Conservation (phyloP, 2,329 filamentous ascomycete species). For the Xylariaceae sp. region DNA sequence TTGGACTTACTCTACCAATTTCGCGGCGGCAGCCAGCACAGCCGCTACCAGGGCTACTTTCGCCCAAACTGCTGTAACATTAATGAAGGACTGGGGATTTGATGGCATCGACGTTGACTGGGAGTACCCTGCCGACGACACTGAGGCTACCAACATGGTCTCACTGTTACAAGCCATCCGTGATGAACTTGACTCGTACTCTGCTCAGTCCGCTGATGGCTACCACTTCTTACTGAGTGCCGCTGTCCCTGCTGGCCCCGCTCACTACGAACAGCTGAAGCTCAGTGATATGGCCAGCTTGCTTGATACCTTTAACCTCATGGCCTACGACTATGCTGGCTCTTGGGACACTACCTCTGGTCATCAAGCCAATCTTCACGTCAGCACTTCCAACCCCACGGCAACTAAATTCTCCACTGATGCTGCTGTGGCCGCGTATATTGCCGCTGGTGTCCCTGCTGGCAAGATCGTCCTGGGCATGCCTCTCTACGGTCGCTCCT, state of each 20-base stretch:
- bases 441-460: conserved; percentile 55
- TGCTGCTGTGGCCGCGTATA: conserved; percentile 61
- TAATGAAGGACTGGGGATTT: conserved; percentile 70
- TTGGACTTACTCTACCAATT: conserved; percentile 78
- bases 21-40: conserved; percentile 63
- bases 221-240: conserved; percentile 53
- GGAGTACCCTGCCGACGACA: conserved; percentile 35
- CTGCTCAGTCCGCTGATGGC: conserved; percentile 33
- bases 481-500: conserved; percentile 75
- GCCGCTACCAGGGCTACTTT: conserved; percentile 60
- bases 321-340: conserved; percentile 72
- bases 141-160: conserved; percentile 40
- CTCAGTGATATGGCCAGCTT: conserved; percentile 41
- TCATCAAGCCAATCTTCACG: conserved; percentile 69
- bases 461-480: conserved; percentile 72
- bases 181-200: conserved; percentile 44
- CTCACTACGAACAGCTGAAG: conserved; percentile 43
- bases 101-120: conserved; percentile 38
- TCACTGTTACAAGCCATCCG: conserved; percentile 41
- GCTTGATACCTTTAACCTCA: conserved; percentile 57
- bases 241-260: conserved; percentile 44
- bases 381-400: conserved; percentile 45
- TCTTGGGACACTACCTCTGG: conserved; percentile 60
- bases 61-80: conserved; percentile 61
- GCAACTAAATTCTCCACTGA: conserved; percentile 68